Evolutionary conservation across 2,329 filamentous ascomycete genomes (phyloP).

Genomic region (Trichoderma breve): DNA sequence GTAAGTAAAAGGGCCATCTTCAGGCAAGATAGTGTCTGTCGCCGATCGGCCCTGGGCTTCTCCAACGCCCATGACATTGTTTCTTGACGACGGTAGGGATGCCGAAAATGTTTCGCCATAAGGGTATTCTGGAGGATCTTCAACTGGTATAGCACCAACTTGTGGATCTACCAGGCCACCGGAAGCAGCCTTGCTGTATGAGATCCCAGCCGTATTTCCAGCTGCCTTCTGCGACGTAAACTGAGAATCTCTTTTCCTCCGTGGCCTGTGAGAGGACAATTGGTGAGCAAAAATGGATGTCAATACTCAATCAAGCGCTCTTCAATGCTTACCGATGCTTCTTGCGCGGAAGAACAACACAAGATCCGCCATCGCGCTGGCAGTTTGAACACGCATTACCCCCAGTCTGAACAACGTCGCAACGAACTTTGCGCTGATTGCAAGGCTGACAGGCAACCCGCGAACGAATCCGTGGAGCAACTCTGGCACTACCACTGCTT

Average conservation of each 20-base stretch:
- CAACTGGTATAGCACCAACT: neutral
- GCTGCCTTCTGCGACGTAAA: neutral
- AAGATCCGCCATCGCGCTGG: neutral
- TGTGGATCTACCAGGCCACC: neutral
- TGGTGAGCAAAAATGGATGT: neutral
- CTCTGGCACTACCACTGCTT: neutral
- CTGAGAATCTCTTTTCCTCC: neutral
- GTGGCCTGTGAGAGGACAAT: neutral
- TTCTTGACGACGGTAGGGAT: neutral
- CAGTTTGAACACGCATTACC: constrained; percentile 4
- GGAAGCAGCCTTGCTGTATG: neutral
- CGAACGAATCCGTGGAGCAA: neutral
- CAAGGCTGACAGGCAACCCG: neutral
- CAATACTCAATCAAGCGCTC: neutral
- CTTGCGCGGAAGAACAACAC: neutral
- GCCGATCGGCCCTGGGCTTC: neutral
- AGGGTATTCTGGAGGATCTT: neutral
- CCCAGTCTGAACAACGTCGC: constrained; percentile 5
- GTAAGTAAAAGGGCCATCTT: constrained; percentile 1
- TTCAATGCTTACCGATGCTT: constrained; percentile 2
- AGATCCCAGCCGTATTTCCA: neutral
- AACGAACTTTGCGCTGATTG: constrained; percentile 10
- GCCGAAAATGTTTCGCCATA: neutral
- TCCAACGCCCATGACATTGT: neutral
- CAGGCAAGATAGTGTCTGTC: neutral